These are phyloP conservation scores for Cytospora schulzeri DNA, from an alignment of 2,329 filamentous ascomycete genomes.

Conservation along the genomic window DNA sequence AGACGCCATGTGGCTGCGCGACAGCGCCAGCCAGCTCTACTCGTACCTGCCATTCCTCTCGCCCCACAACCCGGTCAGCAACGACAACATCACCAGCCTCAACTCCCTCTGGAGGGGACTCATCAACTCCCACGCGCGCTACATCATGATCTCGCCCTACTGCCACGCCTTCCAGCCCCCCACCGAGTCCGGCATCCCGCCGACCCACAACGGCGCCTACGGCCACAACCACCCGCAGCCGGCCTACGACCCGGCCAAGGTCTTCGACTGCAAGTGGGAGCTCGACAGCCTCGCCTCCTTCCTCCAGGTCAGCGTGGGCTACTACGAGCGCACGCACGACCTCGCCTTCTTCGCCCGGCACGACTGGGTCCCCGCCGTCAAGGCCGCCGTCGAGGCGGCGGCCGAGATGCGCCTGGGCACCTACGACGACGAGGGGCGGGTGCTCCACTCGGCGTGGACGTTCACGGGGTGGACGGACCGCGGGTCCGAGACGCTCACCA, in stretches of 20 bases:
- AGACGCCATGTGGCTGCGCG: constrained; percentile 85
- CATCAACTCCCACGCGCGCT: constrained; percentile 72
- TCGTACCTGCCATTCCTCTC: constrained; percentile 66
- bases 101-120: constrained; percentile 70
- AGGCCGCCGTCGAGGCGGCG: constrained; percentile 66
- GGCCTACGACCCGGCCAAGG: constrained; percentile 65
- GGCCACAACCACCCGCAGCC: constrained; percentile 62
- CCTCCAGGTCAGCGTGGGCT: constrained; percentile 77
- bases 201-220: constrained; percentile 59
- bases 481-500: constrained; percentile 74
- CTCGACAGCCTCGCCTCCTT: constrained; percentile 87
- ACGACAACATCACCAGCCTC: constrained; percentile 65
- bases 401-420: constrained; percentile 69
- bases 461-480: constrained; percentile 72
- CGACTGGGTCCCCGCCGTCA: constrained; percentile 70
- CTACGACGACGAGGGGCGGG: constrained; percentile 58
- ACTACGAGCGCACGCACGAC: constrained; percentile 65
- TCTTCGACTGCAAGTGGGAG: constrained; percentile 92
- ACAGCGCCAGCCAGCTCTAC: constrained; percentile 76
- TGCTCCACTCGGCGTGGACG: constrained; percentile 63
- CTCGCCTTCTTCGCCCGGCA: constrained; percentile 57
- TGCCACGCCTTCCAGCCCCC: constrained; percentile 93
- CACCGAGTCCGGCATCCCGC: constrained; percentile 66
- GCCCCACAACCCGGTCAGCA: constrained; percentile 46
- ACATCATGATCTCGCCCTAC: constrained; percentile 71